Base-by-base conservation (phyloP, 2,329 filamentous ascomycete species). In the Furcasterigmium furcatum region DNA sequence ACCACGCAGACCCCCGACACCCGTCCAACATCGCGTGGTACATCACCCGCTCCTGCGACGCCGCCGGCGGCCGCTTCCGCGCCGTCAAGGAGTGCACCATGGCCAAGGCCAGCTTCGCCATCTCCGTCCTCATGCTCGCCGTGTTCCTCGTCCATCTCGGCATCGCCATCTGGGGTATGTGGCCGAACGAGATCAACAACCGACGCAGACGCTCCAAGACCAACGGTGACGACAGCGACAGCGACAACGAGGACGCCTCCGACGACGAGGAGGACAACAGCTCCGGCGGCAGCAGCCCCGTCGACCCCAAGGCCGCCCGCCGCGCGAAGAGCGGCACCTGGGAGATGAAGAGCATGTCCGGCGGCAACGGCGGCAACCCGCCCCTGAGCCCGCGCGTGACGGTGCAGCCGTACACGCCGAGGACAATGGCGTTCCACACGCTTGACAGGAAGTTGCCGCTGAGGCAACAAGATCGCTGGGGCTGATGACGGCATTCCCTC, bases 11-110 rank as follows among this genome's bases (percentile, higher is more conserved):
- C 63, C 66, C 79, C 6, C 63, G 72, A 36, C 77, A 83, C 56
- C 77, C 77, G 5, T 82, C 83, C 56, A 72, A 73, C 21, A 74
- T 80, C 21, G 77, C 86, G 7, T 92, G 88, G 88, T 91, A 91
- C 62, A 80, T 91, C 55, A 77, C 78, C 44, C 82, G 86, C 62
- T 80, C 79, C 50, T 92, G 88, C 67, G 71, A 65, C 44, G 73
- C 85, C 30, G 82, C 84, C 3, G 70, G 69, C 44, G 70, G 69
- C 44, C 70, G 74, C 5, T 74, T 74, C 49, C 66, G 65, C 41
- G 75, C 77, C 22, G 71, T 77, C 40, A 66, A 74, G 45, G 81
- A 79, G 55, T 92, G 88, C 63, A 65, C 73, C 57, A 75, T 87
- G 61, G 86, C 87, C 7, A 85, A 89, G 61, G 79, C 74, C 43